Percentiles rank a stretch among this genome's conserved stretches.
Evolutionary conservation across 169 alveolate genomes (phyloP).

Genomic region (Cryptosporidium viatorum): DNA sequence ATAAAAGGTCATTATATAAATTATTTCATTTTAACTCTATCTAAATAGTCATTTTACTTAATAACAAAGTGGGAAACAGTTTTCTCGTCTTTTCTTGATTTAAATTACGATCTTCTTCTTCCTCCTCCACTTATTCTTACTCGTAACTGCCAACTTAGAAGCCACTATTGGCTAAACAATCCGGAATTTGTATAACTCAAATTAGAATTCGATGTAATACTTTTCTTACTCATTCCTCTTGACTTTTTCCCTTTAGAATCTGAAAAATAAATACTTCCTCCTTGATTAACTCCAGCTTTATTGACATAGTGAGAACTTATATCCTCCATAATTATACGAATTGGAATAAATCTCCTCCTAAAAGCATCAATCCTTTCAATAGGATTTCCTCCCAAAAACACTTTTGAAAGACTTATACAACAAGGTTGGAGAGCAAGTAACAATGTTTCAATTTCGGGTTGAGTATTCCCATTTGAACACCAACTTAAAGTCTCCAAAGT

Average conservation of each 20-base stretch:
- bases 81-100: too few relatives aligned
- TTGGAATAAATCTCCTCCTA: constrained; percentile 49
- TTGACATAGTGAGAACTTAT: neutral
- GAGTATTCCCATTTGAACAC: constrained; percentile 73
- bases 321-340: constrained; percentile 54
- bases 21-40: too few relatives aligned
- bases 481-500: constrained; percentile 54
- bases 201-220: neutral
- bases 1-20: too few relatives aligned
- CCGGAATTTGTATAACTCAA: neutral
- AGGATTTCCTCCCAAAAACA: constrained; percentile 52
- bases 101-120: too few relatives aligned
- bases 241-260: neutral
- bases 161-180: neutral
- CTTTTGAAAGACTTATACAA: constrained; percentile 22
- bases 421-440: constrained; percentile 53
- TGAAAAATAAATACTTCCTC: neutral
- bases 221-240: neutral
- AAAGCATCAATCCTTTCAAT: constrained; percentile 73
- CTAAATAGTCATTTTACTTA: too few relatives aligned
- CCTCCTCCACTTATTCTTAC: too few relatives aligned
- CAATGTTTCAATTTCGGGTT: constrained; percentile 65
- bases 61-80: too few relatives aligned
- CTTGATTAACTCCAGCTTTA: neutral
- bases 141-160: too few relatives aligned